phyloP scores from a whole-genome alignment of 2,329 filamentous ascomycete genomes.

The Aspergillus piperis region DNA sequence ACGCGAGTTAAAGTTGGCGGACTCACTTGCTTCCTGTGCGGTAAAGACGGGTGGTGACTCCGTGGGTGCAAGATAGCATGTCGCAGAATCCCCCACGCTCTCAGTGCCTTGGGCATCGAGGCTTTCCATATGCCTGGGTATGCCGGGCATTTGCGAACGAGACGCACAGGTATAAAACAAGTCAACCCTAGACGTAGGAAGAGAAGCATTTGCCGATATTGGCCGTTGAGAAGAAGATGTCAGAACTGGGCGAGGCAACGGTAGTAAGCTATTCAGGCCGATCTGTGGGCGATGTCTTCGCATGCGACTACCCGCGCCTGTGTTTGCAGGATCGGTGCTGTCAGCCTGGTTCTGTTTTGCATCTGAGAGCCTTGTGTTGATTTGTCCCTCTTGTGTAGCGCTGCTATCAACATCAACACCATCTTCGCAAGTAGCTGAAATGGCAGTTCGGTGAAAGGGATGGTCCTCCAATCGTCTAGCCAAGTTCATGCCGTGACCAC shows the following conservation, averaged over 20 bases:
- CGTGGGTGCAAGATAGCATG: conserved; percentile 12
- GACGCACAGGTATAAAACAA: conserved; percentile 16
- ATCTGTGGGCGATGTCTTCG: background rate
- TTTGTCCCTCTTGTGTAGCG: background rate
- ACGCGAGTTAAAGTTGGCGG: background rate
- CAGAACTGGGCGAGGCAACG: background rate
- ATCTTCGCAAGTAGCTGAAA: conserved; percentile 26
- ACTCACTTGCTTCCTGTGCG: background rate
- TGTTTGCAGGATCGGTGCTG: background rate
- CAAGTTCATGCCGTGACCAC: conserved; percentile 42
- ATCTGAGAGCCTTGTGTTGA: background rate
- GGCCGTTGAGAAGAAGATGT: background rate
- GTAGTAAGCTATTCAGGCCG: background rate
- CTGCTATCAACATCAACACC: background rate
- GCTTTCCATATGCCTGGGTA: background rate
- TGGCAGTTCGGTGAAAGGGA: conserved; percentile 35
- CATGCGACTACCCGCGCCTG: background rate
- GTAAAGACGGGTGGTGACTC: conserved; percentile 8
- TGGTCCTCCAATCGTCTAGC: conserved; percentile 34
- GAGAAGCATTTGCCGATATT: background rate
- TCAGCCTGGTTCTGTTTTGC: background rate
- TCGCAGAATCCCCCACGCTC: background rate
- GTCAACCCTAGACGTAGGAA: conserved; percentile 4
- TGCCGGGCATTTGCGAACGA: background rate
- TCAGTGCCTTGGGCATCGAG: background rate